phyloP scores from a whole-genome alignment of 257 asterid species.

The Striga asiatica region DNA sequence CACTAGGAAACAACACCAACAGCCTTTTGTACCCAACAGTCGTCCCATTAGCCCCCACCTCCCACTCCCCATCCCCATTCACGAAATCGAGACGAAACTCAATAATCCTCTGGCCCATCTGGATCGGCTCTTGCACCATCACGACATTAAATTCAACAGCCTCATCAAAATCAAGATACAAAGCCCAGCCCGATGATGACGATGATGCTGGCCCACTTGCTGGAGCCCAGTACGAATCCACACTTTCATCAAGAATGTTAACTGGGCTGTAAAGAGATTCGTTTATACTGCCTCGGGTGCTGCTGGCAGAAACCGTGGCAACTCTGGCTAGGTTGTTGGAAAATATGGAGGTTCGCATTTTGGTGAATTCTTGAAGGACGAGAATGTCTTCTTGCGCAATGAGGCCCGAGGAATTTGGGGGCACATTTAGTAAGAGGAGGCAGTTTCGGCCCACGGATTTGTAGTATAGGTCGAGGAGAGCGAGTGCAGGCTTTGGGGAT shows the following conservation, averaged over 20 bases:
- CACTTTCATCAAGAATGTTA: conserved; percentile 54
- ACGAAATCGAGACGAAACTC: conserved; percentile 51
- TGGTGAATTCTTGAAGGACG: conserved; percentile 68
- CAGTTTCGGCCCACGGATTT: conserved; percentile 88
- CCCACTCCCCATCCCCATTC: conserved; percentile 44
- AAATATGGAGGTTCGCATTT: conserved; percentile 50
- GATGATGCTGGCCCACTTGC: conserved; percentile 22
- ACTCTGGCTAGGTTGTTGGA: conserved; percentile 46
- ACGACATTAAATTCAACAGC: conserved; percentile 46
- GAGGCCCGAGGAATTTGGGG: conserved; percentile 92
- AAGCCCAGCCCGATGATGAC: conserved; percentile 32
- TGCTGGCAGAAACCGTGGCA: conserved; percentile 57
- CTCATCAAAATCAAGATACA: conserved; percentile 37
- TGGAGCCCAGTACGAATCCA: conserved; percentile 81
- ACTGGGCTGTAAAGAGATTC: conserved; percentile 30
- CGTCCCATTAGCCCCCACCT: conserved; percentile 42
- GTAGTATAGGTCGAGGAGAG: conserved; percentile 84
- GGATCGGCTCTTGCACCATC: conserved; percentile 89
- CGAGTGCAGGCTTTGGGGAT: conserved; percentile 63
- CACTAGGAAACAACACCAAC: conserved; percentile 36
- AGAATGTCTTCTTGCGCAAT: conserved; percentile 65
- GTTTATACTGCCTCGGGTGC: conserved; percentile 40
- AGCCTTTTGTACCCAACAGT: conserved; percentile 89
- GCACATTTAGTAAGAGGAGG: conserved; percentile 69
- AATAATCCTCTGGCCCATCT: conserved; percentile 82